Evolutionary conservation across 768 basidiomycete genomes (phyloP).

Genomic region (Russula vinacea): DNA sequence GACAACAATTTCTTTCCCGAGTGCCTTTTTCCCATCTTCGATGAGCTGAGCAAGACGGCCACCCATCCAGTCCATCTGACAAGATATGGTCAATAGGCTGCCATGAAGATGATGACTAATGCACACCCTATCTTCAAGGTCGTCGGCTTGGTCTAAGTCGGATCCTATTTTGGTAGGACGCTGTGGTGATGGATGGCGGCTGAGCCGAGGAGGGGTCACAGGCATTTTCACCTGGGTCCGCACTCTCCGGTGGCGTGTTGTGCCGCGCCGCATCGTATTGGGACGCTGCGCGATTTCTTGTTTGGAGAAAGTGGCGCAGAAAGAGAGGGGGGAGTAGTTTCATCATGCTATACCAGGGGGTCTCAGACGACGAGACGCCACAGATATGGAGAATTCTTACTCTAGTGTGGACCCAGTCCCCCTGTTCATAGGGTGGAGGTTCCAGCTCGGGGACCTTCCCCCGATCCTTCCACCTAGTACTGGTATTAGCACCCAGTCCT

Average conservation of each 20-base stretch:
- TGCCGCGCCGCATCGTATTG: constrained; percentile 38
- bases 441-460: constrained; percentile 50
- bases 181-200: constrained; percentile 31
- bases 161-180: constrained; percentile 42
- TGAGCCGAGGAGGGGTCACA: constrained; percentile 28
- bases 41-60: constrained; percentile 66
- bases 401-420: constrained; percentile 45
- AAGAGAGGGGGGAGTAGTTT: constrained; percentile 6
- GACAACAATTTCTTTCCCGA: constrained; percentile 74
- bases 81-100: constrained; percentile 4
- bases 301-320: constrained; percentile 38
- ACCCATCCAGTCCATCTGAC: constrained; percentile 81
- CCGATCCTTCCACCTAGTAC: constrained; percentile 69
- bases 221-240: constrained; percentile 31
- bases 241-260: constrained; percentile 40
- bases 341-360: constrained; percentile 1
- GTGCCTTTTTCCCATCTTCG: constrained; percentile 73
- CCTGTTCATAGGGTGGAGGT: constrained; percentile 61
- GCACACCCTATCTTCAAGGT: constrained; percentile 26
- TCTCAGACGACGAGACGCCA: not conserved
- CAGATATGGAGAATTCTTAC: not conserved
- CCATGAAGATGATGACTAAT: not conserved
- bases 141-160: constrained; percentile 35
- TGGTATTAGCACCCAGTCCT: constrained; percentile 8
- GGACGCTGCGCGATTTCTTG: constrained; percentile 39